Base-by-base conservation (phyloP, 1,139 yeast genomes). In the Eremothecium gossypii region DNA sequence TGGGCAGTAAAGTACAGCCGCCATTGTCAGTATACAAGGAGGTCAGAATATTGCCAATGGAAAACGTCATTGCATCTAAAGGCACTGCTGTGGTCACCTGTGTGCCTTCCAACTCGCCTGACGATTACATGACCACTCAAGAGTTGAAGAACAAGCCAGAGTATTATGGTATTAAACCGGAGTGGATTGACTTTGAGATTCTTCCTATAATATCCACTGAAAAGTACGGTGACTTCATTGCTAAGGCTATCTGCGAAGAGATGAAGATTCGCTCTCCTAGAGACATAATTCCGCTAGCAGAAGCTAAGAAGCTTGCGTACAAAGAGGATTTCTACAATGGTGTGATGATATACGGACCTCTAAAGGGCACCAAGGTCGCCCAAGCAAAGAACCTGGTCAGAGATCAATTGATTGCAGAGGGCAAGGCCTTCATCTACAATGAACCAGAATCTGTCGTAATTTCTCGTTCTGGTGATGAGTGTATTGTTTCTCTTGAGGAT, bases 81-180 rank as follows among this genome's bases (percentile, higher is more conserved):
- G 98, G 98, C 74, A 93, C 98, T 41, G 98, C 97, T 70, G 97
- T 91, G 36, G 98, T 93, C 46, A 91, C 97, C 10, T 93, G 96
- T 71, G 98, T 89, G 50, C 98, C 98, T 50, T 83, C 95, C 11
- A 96, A 89, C 66, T 89, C 97, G 45, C 97, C 99, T 47, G 99
- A 93, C 69, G 98, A 91, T 71, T 91, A 61, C 61, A 78, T 89
- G 66, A 93, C 96, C 47, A 75, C 83, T 40, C 73, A 73, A 56
- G 98, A 91, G 55, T 76, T 91, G 57, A 73, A 74, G 54, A 80
- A 86, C 70, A 93, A 93, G 69, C 83, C 97, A 28, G 97, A 86
- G 59, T 91, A 81, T 66, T 89, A 91, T 64, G 76, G 79, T 42
- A 84, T 91, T 58, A 72, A 89, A 48, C 75, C 81, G 60, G 87